Percentiles rank a stretch among this genome's conserved stretches.
Evolutionary conservation across 257 asterid species (phyloP).

Genomic region (Solanum medicagineum): DNA sequence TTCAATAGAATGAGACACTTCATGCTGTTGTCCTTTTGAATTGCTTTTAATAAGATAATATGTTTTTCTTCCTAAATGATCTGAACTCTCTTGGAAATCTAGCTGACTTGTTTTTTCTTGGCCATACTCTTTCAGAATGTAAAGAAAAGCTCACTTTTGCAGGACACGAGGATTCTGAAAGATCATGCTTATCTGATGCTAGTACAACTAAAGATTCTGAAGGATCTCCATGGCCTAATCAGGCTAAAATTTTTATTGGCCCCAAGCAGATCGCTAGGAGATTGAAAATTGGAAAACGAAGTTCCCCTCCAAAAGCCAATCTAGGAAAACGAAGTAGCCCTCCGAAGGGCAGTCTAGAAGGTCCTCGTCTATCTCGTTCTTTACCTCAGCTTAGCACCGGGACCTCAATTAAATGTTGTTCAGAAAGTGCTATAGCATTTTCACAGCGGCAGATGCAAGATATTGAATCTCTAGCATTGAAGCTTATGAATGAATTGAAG

Average conservation of each 20-base stretch:
- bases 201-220: constrained; percentile 14
- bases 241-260: constrained; percentile 19
- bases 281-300: constrained; percentile 21
- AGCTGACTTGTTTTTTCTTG: constrained; percentile 6
- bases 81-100: background rate
- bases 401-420: constrained; percentile 57
- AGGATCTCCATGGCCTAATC: constrained; percentile 17
- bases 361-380: constrained; percentile 47
- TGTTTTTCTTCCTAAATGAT: background rate
- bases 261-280: constrained; percentile 27
- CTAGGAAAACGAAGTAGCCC: constrained; percentile 19
- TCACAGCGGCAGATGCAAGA: constrained; percentile 86
- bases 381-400: constrained; percentile 56
- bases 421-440: constrained; percentile 75
- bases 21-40: background rate
- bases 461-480: constrained; percentile 61
- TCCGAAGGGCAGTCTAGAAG: constrained; percentile 46
- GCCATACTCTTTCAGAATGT: constrained; percentile 24
- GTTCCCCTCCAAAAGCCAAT: constrained; percentile 39
- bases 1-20: background rate
- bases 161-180: constrained; percentile 18
- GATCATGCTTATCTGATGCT: constrained; percentile 14
- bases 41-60: background rate
- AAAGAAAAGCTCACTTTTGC: constrained; percentile 27
- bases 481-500: constrained; percentile 72